These are phyloP conservation scores for Lyophyllum shimeji DNA, from an alignment of 768 basidiomycete genomes.

Conservation along the genomic window DNA sequence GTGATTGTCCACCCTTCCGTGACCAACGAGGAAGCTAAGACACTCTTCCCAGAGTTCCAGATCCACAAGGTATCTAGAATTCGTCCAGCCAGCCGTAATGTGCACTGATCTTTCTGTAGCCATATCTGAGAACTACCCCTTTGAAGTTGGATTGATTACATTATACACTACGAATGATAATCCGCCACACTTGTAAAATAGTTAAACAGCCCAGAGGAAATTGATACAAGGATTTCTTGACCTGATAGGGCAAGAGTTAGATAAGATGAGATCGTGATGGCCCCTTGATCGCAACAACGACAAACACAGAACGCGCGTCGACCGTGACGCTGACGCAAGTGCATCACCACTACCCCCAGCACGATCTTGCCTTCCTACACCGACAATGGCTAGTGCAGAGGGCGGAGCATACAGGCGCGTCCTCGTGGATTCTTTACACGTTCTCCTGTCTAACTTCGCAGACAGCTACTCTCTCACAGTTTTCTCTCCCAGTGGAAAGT, in stretches of 20 bases:
- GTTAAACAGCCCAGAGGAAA: neutral
- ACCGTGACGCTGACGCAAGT: neutral
- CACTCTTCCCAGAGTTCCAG: conserved; percentile 82
- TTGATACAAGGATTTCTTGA: neutral
- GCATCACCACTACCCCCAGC: neutral
- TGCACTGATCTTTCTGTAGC: conserved; percentile 39
- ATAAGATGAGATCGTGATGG: neutral
- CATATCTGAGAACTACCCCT: conserved; percentile 87
- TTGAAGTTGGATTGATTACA: conserved; percentile 33
- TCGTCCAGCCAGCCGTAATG: conserved; percentile 4
- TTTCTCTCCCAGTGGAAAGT: conserved; percentile 98
- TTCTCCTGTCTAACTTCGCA: conserved; percentile 7
- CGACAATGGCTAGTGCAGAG: conserved; percentile 75
- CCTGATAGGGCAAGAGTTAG: too few species aligned
- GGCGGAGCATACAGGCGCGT: conserved; percentile 76
- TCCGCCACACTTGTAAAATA: neutral
- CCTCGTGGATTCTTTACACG: conserved; percentile 5
- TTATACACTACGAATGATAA: neutral
- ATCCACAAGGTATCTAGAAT: conserved; percentile 64
- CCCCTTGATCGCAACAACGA: neutral
- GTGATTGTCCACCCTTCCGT: conserved; percentile 92
- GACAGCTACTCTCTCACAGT: conserved; percentile 96
- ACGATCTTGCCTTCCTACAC: conserved; percentile 7
- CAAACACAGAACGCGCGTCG: neutral
- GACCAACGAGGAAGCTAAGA: conserved; percentile 84